Conservation (phyloP, 169 alveolate genomes). For the Plasmodium vinckei region DNA sequence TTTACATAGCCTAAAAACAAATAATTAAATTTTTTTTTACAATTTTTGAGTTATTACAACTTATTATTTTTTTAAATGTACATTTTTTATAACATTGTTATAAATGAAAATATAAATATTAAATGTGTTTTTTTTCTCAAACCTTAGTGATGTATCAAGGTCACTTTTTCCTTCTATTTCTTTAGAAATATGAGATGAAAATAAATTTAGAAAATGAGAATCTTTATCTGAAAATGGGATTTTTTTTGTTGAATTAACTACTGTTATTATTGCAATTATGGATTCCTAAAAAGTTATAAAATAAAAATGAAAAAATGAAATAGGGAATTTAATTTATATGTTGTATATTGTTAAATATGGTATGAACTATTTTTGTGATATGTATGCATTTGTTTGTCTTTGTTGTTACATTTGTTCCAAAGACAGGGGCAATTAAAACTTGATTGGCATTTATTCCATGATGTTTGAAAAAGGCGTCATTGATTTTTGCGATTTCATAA, state of each 20-base stretch:
- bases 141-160: constrained; percentile 15
- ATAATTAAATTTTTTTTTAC: constrained; percentile 1
- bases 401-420: constrained; percentile 28
- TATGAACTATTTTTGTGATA: neutral
- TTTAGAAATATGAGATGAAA: constrained; percentile 37
- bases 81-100: neutral
- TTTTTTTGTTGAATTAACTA: constrained; percentile 19
- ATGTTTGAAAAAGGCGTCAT: constrained; percentile 2
- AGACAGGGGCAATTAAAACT: constrained; percentile 38
- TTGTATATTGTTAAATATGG: too few relatives aligned
- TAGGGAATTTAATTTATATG: too few relatives aligned
- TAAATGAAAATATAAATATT: neutral
- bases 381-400: neutral
- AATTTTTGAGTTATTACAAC: neutral
- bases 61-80: neutral
- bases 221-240: constrained; percentile 28
- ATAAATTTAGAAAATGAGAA: constrained; percentile 29
- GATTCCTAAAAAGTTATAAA: constrained; percentile 14
- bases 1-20: constrained; percentile 62
- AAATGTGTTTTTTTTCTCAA: neutral
- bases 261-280: constrained; percentile 23
- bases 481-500: neutral
- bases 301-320: neutral
- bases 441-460: constrained; percentile 27
- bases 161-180: constrained; percentile 27